Percentiles rank a stretch among this genome's conserved stretches.
These are phyloP conservation scores for Straminergon stramineum DNA, from an alignment of 225 moss, liverwort and hornwort species.

Conservation along the genomic window DNA sequence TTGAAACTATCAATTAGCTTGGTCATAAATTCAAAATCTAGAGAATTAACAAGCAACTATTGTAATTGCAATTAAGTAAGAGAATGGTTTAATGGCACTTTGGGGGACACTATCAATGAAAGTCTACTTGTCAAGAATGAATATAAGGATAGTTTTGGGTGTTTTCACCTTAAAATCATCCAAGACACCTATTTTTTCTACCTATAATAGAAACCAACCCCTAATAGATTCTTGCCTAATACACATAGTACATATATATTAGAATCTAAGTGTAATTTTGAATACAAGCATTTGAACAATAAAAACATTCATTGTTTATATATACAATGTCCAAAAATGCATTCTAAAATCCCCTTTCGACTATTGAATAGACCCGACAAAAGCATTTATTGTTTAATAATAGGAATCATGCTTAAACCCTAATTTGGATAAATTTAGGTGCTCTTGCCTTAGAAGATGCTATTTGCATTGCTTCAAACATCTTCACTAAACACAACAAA, in stretches of 20 bases:
- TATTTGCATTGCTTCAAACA: not conserved
- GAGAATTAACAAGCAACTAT: no score
- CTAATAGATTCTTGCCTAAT: not conserved
- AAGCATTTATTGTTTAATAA: not conserved
- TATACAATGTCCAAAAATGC: no score
- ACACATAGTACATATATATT: fast-evolving
- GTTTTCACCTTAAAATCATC: no score
- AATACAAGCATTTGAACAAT: not conserved
- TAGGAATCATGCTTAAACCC: not conserved
- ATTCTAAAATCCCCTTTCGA: not conserved
- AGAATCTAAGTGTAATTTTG: fast-evolving
- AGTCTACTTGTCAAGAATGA: no score
- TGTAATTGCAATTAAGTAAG: no score
- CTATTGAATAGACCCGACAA: no score
- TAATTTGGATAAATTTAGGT: not conserved
- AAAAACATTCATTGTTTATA: not conserved
- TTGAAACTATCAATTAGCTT: no score
- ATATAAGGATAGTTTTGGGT: no score
- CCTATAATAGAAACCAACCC: fast-evolving
- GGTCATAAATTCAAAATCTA: no score
- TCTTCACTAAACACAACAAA: not conserved
- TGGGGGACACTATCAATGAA: no score
- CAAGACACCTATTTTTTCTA: no score
- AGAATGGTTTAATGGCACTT: no score
- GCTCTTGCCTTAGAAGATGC: not conserved